Percentiles rank a stretch among this genome's conserved stretches.
Conservation (phyloP, 2,329 filamentous ascomycete genomes). For the Colletotrichum sp. region DNA sequence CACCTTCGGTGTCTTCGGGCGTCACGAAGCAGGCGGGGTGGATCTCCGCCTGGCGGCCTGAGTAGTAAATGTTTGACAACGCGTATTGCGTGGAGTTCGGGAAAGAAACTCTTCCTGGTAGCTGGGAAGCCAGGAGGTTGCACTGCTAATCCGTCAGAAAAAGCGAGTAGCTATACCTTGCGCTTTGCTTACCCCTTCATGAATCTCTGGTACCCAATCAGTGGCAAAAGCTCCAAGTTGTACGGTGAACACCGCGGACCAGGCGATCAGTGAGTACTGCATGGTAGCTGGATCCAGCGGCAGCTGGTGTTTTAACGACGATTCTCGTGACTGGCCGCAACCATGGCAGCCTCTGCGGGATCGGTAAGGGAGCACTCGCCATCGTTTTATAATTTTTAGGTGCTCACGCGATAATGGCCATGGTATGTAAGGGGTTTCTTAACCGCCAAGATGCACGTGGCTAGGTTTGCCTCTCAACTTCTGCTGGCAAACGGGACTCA, state of each 20-base stretch:
- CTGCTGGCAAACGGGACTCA: not conserved
- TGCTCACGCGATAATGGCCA: not conserved
- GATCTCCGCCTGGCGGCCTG: conserved; percentile 28
- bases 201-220: not conserved
- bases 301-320: not conserved
- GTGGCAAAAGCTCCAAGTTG: not conserved
- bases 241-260: not conserved
- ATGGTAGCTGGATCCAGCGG: not conserved
- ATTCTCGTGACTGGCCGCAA: not conserved
- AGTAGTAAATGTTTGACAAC: conserved; percentile 34
- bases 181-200: not conserved
- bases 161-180: not conserved
- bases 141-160: conserved; percentile 18
- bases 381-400: not conserved
- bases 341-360: not conserved
- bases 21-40: conserved; percentile 27
- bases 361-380: not conserved
- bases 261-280: not conserved
- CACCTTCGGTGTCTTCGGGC: conserved; percentile 27
- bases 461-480: not conserved
- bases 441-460: not conserved
- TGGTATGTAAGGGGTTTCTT: not conserved
- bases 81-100: conserved; percentile 26
- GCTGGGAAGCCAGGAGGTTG: conserved; percentile 9
- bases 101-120: conserved; percentile 25